phyloP scores from a whole-genome alignment of 306 rosid species.

The Clitoria ternatea region DNA sequence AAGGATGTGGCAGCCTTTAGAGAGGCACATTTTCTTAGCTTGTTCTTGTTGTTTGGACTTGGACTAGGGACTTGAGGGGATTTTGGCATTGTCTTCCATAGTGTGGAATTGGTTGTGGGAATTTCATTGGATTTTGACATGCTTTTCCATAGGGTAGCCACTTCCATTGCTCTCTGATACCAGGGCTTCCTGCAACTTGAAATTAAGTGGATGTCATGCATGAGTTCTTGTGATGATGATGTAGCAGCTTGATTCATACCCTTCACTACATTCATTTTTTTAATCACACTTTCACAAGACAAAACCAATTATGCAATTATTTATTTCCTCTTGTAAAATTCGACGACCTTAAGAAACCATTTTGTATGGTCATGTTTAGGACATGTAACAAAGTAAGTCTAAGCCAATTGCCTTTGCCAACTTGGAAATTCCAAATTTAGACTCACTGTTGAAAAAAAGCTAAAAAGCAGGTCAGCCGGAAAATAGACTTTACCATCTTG shows the following conservation, averaged over 20 bases:
- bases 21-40: conserved; percentile 78
- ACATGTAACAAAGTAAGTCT: conserved; percentile 11
- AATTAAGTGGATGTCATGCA: conserved; percentile 20
- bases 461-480: conserved; percentile 11
- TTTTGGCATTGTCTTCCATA: conserved; percentile 58
- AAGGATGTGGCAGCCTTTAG: conserved; percentile 74
- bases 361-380: conserved; percentile 4
- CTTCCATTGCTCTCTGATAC: conserved; percentile 85
- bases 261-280: conserved; percentile 17
- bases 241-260: not conserved
- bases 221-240: not conserved
- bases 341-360: not conserved
- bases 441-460: conserved; percentile 22
- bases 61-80: conserved; percentile 35
- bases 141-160: conserved; percentile 56
- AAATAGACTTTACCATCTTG: conserved; percentile 14
- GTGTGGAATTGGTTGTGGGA: conserved; percentile 6
- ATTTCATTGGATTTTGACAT: conserved; percentile 42
- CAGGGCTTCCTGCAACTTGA: conserved; percentile 70
- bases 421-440: conserved; percentile 27
- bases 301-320: not conserved
- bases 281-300: not conserved
- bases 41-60: conserved; percentile 25
- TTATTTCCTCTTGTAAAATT: not conserved
- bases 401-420: conserved; percentile 13